These are phyloP conservation scores for Microbotryum saponariae DNA, from an alignment of 1,284 basidiomycete species.

Conservation along the genomic window DNA sequence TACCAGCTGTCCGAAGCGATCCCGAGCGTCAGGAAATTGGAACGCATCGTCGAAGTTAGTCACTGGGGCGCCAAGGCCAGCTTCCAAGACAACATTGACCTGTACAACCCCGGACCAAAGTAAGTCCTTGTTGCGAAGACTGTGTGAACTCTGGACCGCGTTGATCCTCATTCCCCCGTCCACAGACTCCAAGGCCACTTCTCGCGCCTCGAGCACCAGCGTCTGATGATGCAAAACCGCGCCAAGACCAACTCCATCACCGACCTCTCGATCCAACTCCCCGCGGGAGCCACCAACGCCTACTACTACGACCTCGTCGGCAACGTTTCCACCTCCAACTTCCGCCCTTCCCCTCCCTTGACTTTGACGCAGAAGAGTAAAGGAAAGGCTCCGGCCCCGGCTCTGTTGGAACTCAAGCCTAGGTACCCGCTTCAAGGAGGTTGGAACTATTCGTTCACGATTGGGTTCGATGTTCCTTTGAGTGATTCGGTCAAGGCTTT, in stretches of 20 bases:
- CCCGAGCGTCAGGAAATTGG: slow-evolving; percentile 62
- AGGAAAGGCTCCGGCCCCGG: slow-evolving; percentile 36
- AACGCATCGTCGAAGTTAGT: slow-evolving; percentile 77
- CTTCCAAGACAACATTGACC: slow-evolving; percentile 74
- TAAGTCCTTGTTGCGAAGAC: slow-evolving; percentile 45
- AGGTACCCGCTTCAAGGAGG: slow-evolving; percentile 91
- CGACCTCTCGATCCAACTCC: slow-evolving; percentile 64
- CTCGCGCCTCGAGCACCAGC: slow-evolving; percentile 82
- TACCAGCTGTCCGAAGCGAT: slow-evolving; percentile 75
- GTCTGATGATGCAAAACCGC: slow-evolving; percentile 56
- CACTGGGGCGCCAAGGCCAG: slow-evolving; percentile 96
- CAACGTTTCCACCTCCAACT: slow-evolving; percentile 89
- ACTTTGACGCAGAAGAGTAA: slow-evolving; percentile 34
- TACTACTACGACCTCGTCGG: slow-evolving; percentile 90
- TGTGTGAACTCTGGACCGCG: background rate
- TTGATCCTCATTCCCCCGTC: background rate
- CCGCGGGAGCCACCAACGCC: slow-evolving; percentile 65
- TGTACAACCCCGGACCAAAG: slow-evolving; percentile 81
- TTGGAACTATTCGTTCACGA: slow-evolving; percentile 93
- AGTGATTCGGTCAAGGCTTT: slow-evolving; percentile 51
- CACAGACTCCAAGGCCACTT: slow-evolving; percentile 87
- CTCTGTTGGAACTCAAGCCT: slow-evolving; percentile 69
- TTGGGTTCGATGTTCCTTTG: slow-evolving; percentile 84
- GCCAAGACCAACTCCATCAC: slow-evolving; percentile 47
- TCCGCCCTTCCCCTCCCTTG: slow-evolving; percentile 51